Percentiles rank a stretch among this genome's conserved stretches.
These are phyloP conservation scores for Dictyostelium purpureum DNA, from an alignment of 78 protist genomes.

Conservation along the genomic window DNA sequence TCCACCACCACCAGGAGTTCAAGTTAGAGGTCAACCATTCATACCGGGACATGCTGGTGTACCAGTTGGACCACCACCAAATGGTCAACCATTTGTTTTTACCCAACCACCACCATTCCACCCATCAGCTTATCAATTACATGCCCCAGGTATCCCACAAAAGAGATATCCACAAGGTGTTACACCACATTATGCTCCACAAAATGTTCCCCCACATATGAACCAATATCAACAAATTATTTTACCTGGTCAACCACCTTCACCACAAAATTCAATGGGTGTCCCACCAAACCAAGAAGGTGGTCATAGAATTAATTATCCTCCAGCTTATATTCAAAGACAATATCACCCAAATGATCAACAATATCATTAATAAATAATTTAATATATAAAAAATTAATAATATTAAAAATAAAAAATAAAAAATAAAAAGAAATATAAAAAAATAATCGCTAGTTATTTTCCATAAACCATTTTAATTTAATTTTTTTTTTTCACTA, in stretches of 20 bases:
- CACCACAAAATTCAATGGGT: too few species aligned
- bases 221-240: too few species aligned
- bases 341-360: background rate
- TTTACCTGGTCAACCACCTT: too few species aligned
- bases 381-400: too few species aligned
- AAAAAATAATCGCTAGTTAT: too few species aligned
- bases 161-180: background rate
- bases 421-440: too few species aligned
- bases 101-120: background rate
- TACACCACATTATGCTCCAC: background rate
- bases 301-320: too few species aligned
- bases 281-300: too few species aligned
- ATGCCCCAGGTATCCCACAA: background rate
- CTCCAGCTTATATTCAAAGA: background rate
- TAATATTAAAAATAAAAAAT: too few species aligned
- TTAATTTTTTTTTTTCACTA: too few species aligned
- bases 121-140: background rate
- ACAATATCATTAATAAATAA: background rate
- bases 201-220: background rate
- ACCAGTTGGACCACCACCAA: conserved; percentile 3
- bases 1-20: conserved; percentile 18
- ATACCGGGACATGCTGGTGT: background rate
- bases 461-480: too few species aligned
- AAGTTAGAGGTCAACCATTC: background rate
- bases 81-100: background rate